These are phyloP conservation scores for Curvularia eragrostidis DNA, from an alignment of 2,329 filamentous ascomycete species.

Conservation along the genomic window DNA sequence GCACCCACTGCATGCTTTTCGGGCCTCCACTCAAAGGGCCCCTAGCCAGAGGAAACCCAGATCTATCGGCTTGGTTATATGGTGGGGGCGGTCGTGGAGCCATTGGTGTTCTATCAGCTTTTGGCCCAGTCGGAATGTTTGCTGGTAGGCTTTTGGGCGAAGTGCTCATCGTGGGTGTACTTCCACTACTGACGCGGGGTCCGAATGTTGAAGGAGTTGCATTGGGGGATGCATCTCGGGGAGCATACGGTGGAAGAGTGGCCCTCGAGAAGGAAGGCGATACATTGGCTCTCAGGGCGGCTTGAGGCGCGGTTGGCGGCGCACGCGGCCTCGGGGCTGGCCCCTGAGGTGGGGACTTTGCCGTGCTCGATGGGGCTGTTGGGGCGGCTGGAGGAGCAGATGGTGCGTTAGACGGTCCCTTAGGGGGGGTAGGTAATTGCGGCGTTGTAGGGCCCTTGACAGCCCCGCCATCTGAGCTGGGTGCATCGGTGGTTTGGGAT, in stretches of 20 bases:
- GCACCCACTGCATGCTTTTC: slow-evolving; percentile 53
- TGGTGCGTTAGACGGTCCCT: slow-evolving; percentile 3
- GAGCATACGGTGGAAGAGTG: slow-evolving; percentile 31
- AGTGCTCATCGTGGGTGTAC: slow-evolving; percentile 37
- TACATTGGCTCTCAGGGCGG: slow-evolving; percentile 37
- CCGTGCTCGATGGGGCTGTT: slow-evolving; percentile 18
- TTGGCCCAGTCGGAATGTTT: slow-evolving; percentile 52
- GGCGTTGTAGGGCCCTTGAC: slow-evolving; percentile 21
- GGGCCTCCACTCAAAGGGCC: slow-evolving; percentile 43
- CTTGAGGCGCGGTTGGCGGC: slow-evolving; percentile 46
- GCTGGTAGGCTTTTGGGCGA: slow-evolving; percentile 46
- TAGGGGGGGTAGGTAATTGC: slow-evolving; percentile 18
- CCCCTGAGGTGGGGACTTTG: slow-evolving; percentile 41
- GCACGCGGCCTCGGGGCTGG: slow-evolving; percentile 36
- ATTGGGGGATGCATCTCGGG: slow-evolving; percentile 40
- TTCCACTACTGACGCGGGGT: slow-evolving; percentile 30
- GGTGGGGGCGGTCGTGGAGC: slow-evolving; percentile 39
- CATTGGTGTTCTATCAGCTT: slow-evolving; percentile 45
- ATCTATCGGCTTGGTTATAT: slow-evolving; percentile 40
- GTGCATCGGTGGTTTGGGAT: slow-evolving; percentile 11
- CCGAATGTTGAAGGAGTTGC: slow-evolving; percentile 34
- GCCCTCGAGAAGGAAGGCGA: slow-evolving; percentile 45
- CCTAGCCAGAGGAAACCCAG: slow-evolving; percentile 37
- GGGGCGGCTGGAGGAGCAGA: slow-evolving; percentile 16
- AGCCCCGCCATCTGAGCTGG: slow-evolving; percentile 22